phyloP scores from a whole-genome alignment of 2,329 filamentous ascomycete genomes.

The Pestalotiopsis sp. region DNA sequence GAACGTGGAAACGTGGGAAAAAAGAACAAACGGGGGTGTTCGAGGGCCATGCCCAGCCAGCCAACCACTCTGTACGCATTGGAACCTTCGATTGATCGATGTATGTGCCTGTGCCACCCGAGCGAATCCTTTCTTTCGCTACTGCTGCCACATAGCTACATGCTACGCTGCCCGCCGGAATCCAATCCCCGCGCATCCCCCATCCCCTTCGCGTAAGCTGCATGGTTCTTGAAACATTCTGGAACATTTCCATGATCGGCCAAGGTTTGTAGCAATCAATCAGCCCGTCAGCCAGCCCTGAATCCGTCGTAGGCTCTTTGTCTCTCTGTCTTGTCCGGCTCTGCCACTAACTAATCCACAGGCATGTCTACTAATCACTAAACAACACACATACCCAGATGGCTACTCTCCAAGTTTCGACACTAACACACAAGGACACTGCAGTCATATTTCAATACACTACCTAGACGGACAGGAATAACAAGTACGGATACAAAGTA shows the following conservation, averaged over 20 bases:
- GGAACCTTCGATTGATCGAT: neutral
- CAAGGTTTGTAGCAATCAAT: neutral
- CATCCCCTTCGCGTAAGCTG: conserved; percentile 3
- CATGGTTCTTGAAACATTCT: conserved; percentile 11
- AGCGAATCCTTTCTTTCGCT: too few species aligned
- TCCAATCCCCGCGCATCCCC: neutral
- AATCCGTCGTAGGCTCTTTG: neutral
- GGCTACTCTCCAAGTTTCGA: too few species aligned
- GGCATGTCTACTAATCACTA: too few species aligned
- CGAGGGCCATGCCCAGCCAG: neutral
- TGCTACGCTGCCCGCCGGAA: neutral
- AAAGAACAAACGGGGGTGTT: neutral
- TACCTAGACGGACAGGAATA: too few species aligned
- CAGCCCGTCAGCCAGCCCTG: neutral
- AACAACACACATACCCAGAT: too few species aligned
- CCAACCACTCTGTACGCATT: neutral
- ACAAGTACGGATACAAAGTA: too few species aligned
- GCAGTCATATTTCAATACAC: too few species aligned
- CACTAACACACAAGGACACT: too few species aligned
- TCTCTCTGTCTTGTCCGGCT: neutral
- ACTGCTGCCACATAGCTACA: neutral
- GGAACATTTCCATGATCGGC: conserved; percentile 13
- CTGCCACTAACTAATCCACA: too few species aligned
- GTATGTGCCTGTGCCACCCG: too few species aligned
- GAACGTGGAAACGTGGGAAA: conserved; percentile 5